Base-by-base conservation (phyloP, 1,284 basidiomycete genomes). In the Pseudozyma flocculosa region DNA sequence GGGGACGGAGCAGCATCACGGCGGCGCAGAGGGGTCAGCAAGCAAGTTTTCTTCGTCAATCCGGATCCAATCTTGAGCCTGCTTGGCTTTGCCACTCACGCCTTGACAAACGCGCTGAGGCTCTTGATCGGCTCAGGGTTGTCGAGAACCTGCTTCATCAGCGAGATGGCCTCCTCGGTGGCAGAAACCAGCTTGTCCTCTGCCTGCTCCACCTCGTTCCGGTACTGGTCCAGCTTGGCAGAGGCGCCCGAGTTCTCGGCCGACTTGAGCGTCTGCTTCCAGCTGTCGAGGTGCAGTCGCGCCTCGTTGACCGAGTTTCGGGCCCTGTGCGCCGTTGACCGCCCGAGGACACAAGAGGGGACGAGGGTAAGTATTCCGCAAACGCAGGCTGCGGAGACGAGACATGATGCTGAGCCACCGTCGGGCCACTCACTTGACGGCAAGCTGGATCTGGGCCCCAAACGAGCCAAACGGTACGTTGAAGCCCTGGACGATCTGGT, bases 71-170 rank as follows among this genome's bases (percentile, higher is more conserved):
- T n/a, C n/a, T n/a, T n/a, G n/a, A n/a, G n/a, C n/a, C n/a, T n/a
- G n/a, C n/a, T n/a, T n/a, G n/a, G n/a, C n/a, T n/a, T n/a, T n/a
- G n/a, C n/a, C 61, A 84, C 85, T 79, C 87, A 88, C 42, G 95
- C 90, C 80, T 95, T 95, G 76, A 87, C 85, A 50, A 98, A 86
- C 73, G 90, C 88, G 61, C 92, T 91, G 45, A 98, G 80, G 80
- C 92, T 90, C 84, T 90, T 92, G 77, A 97, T 81, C 1, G 94
- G 91, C 80, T 97, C 94, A 42, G 94, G 94, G 81, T 96, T 95
- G 75, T 97, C 93, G 40, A 97, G 84, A 14, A 97, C 93, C 38
- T 89, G 88, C 84, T 97, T 95, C 94, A 97, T 97, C 54, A 95
- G 84, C 14, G 89, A 91, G 76, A 98, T 97, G 1, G 94, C 94